phyloP scores from a whole-genome alignment of 192 early-diverging fungal species.

The Backusella macrospora region DNA sequence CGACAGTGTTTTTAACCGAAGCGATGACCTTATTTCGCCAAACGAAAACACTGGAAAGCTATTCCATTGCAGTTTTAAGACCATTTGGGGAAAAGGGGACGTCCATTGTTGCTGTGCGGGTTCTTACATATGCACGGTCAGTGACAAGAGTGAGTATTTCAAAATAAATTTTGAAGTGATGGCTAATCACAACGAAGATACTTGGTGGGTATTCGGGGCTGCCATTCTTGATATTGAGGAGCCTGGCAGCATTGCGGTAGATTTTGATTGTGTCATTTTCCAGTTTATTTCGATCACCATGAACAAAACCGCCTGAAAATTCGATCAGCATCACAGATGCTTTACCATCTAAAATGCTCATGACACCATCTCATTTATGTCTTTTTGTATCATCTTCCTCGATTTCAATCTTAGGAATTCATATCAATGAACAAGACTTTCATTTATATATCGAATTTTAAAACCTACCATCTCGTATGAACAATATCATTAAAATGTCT shows the following conservation, averaged over 20 bases:
- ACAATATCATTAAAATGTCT: not conserved
- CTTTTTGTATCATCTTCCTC: not conserved
- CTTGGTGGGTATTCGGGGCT: not conserved
- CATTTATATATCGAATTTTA: constrained; percentile 1
- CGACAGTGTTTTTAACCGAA: not conserved
- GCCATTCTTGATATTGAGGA: not conserved
- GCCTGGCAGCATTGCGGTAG: not conserved
- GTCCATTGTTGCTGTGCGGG: not conserved
- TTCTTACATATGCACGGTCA: not conserved
- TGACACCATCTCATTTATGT: not conserved
- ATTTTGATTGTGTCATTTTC: constrained; percentile 1
- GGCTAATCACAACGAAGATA: not conserved
- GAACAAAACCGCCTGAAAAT: not conserved
- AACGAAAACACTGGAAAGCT: not conserved
- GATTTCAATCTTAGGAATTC: constrained; percentile 5
- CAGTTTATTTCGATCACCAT: not conserved
- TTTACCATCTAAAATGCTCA: not conserved
- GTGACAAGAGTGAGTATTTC: not conserved
- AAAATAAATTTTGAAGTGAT: not conserved
- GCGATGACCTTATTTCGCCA: not conserved
- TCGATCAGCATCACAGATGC: not conserved
- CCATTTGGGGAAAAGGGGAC: not conserved
- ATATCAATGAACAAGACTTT: not conserved
- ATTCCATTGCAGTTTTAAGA: not conserved
- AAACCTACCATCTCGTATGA: not conserved